phyloP scores from a whole-genome alignment of 1,284 basidiomycete genomes.

The Trichosporon ovoides region DNA sequence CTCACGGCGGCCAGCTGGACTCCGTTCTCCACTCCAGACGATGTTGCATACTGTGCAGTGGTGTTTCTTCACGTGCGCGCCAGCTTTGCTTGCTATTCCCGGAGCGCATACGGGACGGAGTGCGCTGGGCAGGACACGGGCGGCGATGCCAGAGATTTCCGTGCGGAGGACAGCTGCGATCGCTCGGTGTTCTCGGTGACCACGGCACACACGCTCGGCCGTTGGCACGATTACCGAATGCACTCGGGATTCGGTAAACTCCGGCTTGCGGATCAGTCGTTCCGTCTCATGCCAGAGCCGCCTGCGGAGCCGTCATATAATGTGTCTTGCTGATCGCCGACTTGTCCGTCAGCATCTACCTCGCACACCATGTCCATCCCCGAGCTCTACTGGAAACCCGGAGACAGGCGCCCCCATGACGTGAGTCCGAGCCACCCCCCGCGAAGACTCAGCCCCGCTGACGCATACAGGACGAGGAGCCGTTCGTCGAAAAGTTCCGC shows the following conservation, averaged over 20 bases:
- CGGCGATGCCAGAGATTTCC: background rate
- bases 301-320: background rate
- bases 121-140: background rate
- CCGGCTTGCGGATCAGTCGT: background rate
- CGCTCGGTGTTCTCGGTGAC: background rate
- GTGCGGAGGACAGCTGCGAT: background rate
- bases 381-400: constrained; percentile 22
- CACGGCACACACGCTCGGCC: background rate
- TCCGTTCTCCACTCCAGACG: too few species aligned
- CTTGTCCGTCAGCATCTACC: background rate
- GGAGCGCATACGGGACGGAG: too few species aligned
- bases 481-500: constrained; percentile 20
- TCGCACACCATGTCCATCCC: constrained; percentile 5
- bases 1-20: too few species aligned
- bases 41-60: too few species aligned
- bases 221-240: background rate
- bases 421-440: constrained; percentile 6
- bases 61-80: too few species aligned
- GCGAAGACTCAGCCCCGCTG: too few species aligned
- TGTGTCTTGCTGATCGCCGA: background rate
- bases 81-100: too few species aligned
- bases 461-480: constrained; percentile 14
- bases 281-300: too few species aligned
- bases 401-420: constrained; percentile 17
- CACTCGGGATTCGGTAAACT: background rate